Conservation (phyloP, 164 flowering plant species). For the Chimonanthus salicifolius region DNA sequence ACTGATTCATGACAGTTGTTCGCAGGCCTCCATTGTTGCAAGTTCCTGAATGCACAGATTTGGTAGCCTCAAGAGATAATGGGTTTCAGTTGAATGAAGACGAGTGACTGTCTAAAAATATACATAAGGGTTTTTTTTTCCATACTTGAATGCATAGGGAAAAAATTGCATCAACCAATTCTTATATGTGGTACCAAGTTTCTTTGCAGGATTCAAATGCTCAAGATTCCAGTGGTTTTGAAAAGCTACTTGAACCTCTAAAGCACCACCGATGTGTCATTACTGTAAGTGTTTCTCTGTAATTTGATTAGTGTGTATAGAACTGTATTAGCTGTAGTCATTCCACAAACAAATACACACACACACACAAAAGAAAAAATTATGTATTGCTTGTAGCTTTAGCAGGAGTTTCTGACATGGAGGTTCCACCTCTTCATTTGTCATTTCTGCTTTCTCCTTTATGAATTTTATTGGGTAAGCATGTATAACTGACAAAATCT, state of each 20-base stretch:
- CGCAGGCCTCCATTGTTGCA: too few relatives aligned
- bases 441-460: neutral
- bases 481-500: conserved; percentile 8
- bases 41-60: neutral
- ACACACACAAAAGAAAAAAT: too few relatives aligned
- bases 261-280: conserved; percentile 31
- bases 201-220: conserved; percentile 19
- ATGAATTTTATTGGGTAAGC: neutral
- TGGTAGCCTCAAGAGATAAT: neutral
- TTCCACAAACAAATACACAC: too few relatives aligned
- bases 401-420: neutral
- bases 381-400: too few relatives aligned
- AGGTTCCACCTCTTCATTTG: neutral
- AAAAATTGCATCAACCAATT: neutral
- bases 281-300: conserved; percentile 24
- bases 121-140: neutral
- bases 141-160: neutral
- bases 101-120: too few relatives aligned
- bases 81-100: neutral
- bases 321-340: too few relatives aligned
- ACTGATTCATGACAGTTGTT: too few relatives aligned
- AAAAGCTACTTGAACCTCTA: conserved; percentile 30
- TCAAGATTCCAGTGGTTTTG: conserved; percentile 31
- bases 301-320: neutral
- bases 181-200: neutral